Evolutionary conservation across 2,329 filamentous ascomycete genomes (phyloP), one percentile per base, ranked within the genome.

Genomic region (Neurospora sp.): DNA sequence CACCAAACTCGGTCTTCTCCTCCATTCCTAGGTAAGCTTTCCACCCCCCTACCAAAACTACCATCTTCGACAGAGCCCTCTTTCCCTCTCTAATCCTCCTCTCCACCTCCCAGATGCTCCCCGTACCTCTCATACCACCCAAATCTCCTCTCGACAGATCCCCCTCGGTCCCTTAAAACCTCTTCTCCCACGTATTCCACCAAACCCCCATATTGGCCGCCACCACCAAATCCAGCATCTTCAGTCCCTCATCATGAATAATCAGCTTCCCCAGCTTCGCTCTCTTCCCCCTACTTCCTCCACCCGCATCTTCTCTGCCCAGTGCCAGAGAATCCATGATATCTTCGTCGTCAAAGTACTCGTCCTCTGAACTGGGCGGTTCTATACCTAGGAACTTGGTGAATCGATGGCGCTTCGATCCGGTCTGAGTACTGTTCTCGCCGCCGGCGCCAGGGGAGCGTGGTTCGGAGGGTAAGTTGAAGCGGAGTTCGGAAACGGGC

Each of bases 261-360:
- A 98, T 93, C 68, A 99, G 82, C 80, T 98, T 99, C 0, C 95
- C 96, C 75, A 99, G 82, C 82, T 99, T 99, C 3, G 93, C 94
- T 76, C 92, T 88, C 78, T 92, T 93, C 0, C 95, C 95, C 65
- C 90, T 86, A 77, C 92, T 91, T 0, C 95, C 95, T 28, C 95
- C 95, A 1, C 95, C 95, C 0, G 94, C 94, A 69, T 87, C 88
- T 79, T 98, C 95, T 73, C 88, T 87, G 0, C 93, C 95, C 0
- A 97, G 83, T 28, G 88, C 91, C 2, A 96, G 78, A 28, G 28
- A 28, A 77, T 95, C 91, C 68, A 95, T 82, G 52, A 77, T 80
- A 8, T 82, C 80, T 3, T 80, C 77, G 3, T 74, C 86, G 17
- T 83, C 78, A 10, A 74, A 70, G 2, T 74, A 76, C 6, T 78